Conservation (phyloP, 2,329 filamentous ascomycete species). For the Sporothrix pallida region DNA sequence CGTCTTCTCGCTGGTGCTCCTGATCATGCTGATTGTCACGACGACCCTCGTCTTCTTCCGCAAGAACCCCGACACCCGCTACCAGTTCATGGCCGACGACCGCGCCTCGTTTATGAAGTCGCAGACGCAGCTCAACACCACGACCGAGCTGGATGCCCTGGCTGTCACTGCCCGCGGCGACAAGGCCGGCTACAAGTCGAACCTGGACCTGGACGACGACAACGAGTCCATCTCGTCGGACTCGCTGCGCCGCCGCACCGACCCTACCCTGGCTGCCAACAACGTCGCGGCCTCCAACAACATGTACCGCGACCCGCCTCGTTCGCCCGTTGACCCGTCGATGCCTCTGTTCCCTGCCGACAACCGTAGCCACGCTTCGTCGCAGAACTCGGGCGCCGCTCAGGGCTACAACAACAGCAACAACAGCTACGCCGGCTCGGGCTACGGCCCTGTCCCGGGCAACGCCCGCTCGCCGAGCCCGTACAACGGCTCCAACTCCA, state of each 20-base stretch:
- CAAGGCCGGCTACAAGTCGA: conserved; percentile 64
- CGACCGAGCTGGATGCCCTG: conserved; percentile 81
- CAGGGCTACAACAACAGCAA: conserved; percentile 33
- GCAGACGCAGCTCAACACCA: conserved; percentile 70
- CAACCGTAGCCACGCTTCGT: conserved; percentile 43
- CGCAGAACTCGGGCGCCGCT: conserved; percentile 27
- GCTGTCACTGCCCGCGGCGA: conserved; percentile 82
- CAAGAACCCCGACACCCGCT: conserved; percentile 85
- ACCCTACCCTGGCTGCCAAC: conserved; percentile 35
- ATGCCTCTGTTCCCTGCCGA: conserved; percentile 58
- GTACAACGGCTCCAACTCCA: conserved; percentile 39
- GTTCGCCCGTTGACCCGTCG: conserved; percentile 57
- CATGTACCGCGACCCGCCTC: conserved; percentile 44
- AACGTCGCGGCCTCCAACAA: conserved; percentile 11
- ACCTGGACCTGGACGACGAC: conserved; percentile 73
- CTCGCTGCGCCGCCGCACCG: conserved; percentile 55
- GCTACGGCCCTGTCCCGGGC: conserved; percentile 31
- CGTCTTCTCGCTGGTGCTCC: conserved; percentile 74
- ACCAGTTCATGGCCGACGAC: conserved; percentile 89
- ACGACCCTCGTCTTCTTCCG: conserved; percentile 70
- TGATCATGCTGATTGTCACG: conserved; percentile 77
- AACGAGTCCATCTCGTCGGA: conserved; percentile 69
- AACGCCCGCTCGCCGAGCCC: conserved; percentile 42
- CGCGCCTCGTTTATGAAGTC: conserved; percentile 91
- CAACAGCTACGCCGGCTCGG: conserved; percentile 28